Evolutionary conservation across 345 rosid genomes (phyloP).

Genomic region (rapeseed (Brassica napus)): DNA sequence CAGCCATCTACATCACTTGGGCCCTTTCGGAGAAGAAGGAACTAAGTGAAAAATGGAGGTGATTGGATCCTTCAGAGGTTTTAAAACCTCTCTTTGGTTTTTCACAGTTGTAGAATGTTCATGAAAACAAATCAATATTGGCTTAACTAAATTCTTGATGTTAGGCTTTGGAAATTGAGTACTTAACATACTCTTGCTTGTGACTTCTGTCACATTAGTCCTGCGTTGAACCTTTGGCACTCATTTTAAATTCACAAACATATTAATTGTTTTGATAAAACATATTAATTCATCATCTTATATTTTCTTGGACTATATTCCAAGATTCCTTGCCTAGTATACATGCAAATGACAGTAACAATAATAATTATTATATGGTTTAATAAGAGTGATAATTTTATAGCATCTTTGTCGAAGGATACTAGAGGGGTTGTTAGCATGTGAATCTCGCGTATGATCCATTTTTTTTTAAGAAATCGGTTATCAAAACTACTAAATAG

Average conservation of each 20-base stretch:
- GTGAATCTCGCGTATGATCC: no score
- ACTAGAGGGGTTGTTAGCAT: no score
- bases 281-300: no score
- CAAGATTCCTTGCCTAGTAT: no score
- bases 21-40: slow-evolving; percentile 89
- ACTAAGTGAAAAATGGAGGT: slow-evolving; percentile 88
- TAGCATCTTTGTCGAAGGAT: no score
- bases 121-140: slow-evolving; percentile 22
- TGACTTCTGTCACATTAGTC: slow-evolving; percentile 24
- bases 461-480: no score
- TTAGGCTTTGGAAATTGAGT: slow-evolving; percentile 37
- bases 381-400: neutral
- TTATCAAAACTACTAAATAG: no score
- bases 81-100: neutral
- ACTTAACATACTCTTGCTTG: slow-evolving; percentile 20
- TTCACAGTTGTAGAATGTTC: slow-evolving; percentile 24
- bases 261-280: no score
- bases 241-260: neutral
- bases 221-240: neutral
- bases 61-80: slow-evolving; percentile 26
- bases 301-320: no score
- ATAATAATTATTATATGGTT: neutral
- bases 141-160: slow-evolving; percentile 23
- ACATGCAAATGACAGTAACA: neutral
- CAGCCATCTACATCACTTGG: slow-evolving; percentile 86